Evolutionary conservation across 2,329 filamentous ascomycete species (phyloP).

Genomic region (Ascochyta viciae-villosae): DNA sequence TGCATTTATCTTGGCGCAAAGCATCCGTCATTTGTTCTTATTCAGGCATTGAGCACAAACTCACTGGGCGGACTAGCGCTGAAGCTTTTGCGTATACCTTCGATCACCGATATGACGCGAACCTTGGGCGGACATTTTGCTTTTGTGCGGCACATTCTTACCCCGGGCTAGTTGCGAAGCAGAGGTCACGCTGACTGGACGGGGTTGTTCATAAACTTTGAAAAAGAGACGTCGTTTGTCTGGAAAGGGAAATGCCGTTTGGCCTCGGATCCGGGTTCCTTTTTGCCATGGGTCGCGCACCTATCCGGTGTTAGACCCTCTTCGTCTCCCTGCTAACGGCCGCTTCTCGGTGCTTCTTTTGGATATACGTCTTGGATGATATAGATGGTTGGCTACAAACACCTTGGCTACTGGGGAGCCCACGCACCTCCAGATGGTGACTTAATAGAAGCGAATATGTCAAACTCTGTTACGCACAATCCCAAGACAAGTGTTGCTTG

Average conservation of each 20-base stretch:
- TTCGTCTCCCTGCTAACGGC: conserved; percentile 22
- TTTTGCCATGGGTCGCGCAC: conserved; percentile 3
- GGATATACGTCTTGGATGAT: conserved; percentile 18
- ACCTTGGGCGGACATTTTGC: conserved; percentile 21
- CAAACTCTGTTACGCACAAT: conserved; percentile 7
- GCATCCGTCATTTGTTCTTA: conserved; percentile 14
- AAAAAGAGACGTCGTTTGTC: not conserved
- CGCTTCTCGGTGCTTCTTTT: conserved; percentile 18
- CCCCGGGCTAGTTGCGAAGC: conserved; percentile 11
- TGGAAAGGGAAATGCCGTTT: conserved; percentile 10
- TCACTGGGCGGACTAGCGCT: conserved; percentile 39
- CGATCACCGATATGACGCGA: conserved; percentile 13
- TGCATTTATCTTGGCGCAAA: conserved; percentile 25
- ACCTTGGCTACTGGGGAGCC: conserved; percentile 12
- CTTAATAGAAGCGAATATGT: conserved; percentile 15
- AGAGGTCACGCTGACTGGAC: conserved; percentile 4
- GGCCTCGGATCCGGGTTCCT: conserved; percentile 8
- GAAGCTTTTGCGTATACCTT: conserved; percentile 27
- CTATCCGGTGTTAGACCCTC: conserved; percentile 18
- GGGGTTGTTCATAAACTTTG: conserved; percentile 5
- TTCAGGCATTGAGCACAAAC: conserved; percentile 22
- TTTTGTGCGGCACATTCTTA: conserved; percentile 18
- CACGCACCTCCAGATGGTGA: conserved; percentile 16
- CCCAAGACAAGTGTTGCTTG: not conserved
- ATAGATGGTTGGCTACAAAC: conserved; percentile 25